Base-by-base conservation (phyloP, 2,329 filamentous ascomycete genomes). In the Uncinocarpus reesii region DNA sequence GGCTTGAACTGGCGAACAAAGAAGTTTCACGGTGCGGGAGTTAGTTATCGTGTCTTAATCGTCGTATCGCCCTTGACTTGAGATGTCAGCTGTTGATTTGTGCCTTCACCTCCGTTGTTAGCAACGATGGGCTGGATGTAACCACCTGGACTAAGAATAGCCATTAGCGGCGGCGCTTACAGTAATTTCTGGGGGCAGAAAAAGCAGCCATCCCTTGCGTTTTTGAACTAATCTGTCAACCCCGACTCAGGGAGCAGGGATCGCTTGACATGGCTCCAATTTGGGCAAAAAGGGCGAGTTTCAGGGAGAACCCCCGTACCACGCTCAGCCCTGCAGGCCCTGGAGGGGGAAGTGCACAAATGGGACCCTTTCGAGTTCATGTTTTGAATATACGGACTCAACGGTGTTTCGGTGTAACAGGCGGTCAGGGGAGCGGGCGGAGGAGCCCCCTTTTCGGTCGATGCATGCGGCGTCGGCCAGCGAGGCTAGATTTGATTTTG, bases 401-500 rank as follows among this genome's bases (percentile, higher is more conserved):
- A 42, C 15, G 21, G 40, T 38, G 7, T 32, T 29, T 32, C 23
- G 13, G 40, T 42, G 40, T 42, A 31, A 42, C 40, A 42, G 26
- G 40, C 40, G 28, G 40, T 42, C 40, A 20, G 28, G 26, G n/a
- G n/a, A 42, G 13, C 11, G 18, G 7, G 4, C 6, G 11, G 11
- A 24, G 20, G 20, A 38, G 24, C 5, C 16, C 13, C 20, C 28
- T 32, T 42, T 32, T 7, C 26, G 26, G 13, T 37, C 18, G 35
- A 23, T 11, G 11, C 11, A 18, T 23, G 18, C 11, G 2, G 16
- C 18, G 18, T 16, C 8, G 32, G 1, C n/a, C n/a, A n/a, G n/a
- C n/a, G n/a, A n/a, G n/a, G n/a, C n/a, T n/a, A n/a, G n/a, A n/a
- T 35, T 35, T 34, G 4, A 10, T 8, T 35, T 35, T n/a, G n/a